These are phyloP conservation scores for Calonectria hawksworthii DNA, from an alignment of 2,329 filamentous ascomycete species.

Conservation along the genomic window DNA sequence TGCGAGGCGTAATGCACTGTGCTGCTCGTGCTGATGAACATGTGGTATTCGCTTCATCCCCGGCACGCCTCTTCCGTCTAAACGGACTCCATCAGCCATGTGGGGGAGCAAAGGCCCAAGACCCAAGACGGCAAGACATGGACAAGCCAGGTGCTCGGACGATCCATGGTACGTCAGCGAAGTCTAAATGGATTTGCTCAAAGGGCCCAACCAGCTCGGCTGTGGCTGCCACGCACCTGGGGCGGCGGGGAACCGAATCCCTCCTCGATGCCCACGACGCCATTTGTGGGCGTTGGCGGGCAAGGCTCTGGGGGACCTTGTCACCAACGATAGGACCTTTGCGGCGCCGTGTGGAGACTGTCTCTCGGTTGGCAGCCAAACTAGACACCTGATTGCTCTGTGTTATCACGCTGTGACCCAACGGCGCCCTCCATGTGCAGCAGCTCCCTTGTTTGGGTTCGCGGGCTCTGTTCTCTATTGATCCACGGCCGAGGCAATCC, in stretches of 20 bases:
- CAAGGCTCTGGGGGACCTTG: slow-evolving; percentile 11
- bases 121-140: slow-evolving; percentile 39
- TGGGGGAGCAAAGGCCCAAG: slow-evolving; percentile 29
- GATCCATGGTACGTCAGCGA: slow-evolving; percentile 26
- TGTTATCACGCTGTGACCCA: slow-evolving; percentile 14
- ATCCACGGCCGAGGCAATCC: background rate
- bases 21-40: background rate
- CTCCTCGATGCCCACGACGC: background rate
- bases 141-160: slow-evolving; percentile 9
- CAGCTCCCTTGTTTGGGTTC: slow-evolving; percentile 6
- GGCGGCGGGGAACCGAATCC: slow-evolving; percentile 10
- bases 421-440: slow-evolving; percentile 20
- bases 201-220: slow-evolving; percentile 29
- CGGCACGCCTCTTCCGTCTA: slow-evolving; percentile 40
- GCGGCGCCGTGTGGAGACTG: slow-evolving; percentile 2
- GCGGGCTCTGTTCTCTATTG: background rate
- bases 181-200: slow-evolving; percentile 13
- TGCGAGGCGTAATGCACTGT: background rate
- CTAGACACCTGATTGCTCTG: background rate
- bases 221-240: slow-evolving; percentile 15
- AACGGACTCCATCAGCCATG: background rate
- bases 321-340: slow-evolving; percentile 7
- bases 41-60: background rate
- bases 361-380: background rate
- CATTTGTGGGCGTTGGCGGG: background rate